Conservation (phyloP, 441 rosid genomes). For the Eruca vesicaria region DNA sequence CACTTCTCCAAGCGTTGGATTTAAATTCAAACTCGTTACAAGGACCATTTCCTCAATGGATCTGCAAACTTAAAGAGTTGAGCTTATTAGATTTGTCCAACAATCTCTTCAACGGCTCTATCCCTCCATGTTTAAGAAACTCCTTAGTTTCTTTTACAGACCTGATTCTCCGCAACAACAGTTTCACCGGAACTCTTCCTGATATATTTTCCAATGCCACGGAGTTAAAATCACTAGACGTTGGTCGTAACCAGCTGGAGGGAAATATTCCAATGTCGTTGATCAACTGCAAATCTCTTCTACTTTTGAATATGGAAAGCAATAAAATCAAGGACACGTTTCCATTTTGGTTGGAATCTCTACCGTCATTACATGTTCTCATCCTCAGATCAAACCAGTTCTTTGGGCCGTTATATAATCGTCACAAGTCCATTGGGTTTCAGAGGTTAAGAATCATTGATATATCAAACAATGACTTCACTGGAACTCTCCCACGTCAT, state of each 20-base stretch:
- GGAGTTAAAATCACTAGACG: too few relatives aligned
- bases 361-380: background rate
- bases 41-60: background rate
- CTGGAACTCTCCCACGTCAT: too few relatives aligned
- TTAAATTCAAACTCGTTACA: background rate
- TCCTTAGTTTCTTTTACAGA: background rate
- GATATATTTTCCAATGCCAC: too few relatives aligned
- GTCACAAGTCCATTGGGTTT: too few relatives aligned
- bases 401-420: too few relatives aligned
- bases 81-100: background rate
- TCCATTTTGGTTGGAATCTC: constrained; percentile 17
- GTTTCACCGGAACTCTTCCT: background rate
- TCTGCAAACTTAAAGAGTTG: background rate
- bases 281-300: background rate
- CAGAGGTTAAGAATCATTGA: too few relatives aligned
- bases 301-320: background rate
- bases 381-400: background rate
- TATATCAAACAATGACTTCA: too few relatives aligned
- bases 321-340: constrained; percentile 12
- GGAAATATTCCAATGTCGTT: constrained; percentile 17
- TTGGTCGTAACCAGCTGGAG: background rate
- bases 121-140: background rate
- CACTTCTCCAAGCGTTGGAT: background rate
- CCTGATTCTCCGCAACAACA: background rate
- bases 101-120: background rate